Conservation (phyloP, 106 monocot species). For the Dendrobium chrysotoxum region DNA sequence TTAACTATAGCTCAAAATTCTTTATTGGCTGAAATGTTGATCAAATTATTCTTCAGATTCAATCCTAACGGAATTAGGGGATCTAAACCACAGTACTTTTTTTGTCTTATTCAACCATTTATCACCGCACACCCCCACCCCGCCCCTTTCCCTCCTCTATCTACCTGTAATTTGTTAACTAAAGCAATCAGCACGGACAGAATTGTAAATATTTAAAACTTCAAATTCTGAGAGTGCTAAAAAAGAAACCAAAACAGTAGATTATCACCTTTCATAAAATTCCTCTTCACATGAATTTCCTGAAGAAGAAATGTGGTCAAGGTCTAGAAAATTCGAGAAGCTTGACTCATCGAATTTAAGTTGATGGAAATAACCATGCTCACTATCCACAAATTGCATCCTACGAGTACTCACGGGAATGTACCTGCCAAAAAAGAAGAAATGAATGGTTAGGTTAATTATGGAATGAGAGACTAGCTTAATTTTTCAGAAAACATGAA, state of each 20-base stretch:
- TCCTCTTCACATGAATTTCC: conserved; percentile 84
- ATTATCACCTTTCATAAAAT: conserved; percentile 49
- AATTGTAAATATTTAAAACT: background rate
- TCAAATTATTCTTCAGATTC: background rate
- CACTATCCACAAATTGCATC: conserved; percentile 37
- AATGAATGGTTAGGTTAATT: background rate
- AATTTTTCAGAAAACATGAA: background rate
- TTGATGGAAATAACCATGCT: conserved; percentile 30
- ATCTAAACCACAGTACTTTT: background rate
- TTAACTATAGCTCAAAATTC: background rate
- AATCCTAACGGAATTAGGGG: background rate
- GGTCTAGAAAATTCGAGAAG: conserved; percentile 85
- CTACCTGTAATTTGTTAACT: background rate
- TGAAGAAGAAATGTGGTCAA: conserved; percentile 76
- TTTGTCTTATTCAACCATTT: background rate
- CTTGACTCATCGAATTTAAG: conserved; percentile 32
- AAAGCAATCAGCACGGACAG: background rate
- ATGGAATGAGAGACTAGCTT: background rate
- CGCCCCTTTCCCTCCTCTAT: background rate
- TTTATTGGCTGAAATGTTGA: background rate
- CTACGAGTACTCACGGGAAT: conserved; percentile 20
- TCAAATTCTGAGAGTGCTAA: background rate
- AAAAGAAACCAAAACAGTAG: background rate
- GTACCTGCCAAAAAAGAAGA: conserved; percentile 21
- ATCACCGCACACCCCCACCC: too few species aligned